These are phyloP conservation scores for Hortaea werneckii DNA, from an alignment of 2,329 filamentous ascomycete species.

Conservation along the genomic window DNA sequence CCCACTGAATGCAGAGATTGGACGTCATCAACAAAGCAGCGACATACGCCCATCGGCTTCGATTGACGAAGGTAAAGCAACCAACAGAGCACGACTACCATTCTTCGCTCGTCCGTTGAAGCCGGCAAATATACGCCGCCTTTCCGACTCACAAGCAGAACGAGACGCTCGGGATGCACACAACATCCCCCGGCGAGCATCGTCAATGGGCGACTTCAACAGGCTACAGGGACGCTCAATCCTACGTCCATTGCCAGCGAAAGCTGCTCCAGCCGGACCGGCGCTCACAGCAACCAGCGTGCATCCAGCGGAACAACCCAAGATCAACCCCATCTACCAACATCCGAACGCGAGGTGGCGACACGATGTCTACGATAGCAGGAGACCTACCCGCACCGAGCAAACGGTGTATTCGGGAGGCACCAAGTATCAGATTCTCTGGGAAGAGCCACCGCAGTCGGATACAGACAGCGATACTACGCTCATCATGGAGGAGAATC, in stretches of 20 bases:
- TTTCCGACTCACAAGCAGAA: neutral
- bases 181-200: neutral
- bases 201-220: conserved; percentile 6
- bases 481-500: conserved; percentile 1
- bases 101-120: too few species aligned
- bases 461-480: conserved; percentile 8
- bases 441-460: conserved; percentile 13
- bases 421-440: conserved; percentile 16
- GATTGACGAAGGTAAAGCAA: too few species aligned
- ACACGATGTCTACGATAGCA: neutral
- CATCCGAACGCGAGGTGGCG: conserved; percentile 4
- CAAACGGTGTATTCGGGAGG: conserved; percentile 15
- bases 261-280: conserved; percentile 5
- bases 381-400: conserved; percentile 9
- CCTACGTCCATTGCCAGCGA: conserved; percentile 2
- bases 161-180: neutral
- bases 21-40: too few species aligned
- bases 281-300: conserved; percentile 15
- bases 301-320: conserved; percentile 8
- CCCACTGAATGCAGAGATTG: too few species aligned
- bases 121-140: neutral
- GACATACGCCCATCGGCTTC: too few species aligned
- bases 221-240: neutral
- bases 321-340: conserved; percentile 11
- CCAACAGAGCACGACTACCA: too few species aligned